These are phyloP conservation scores for Cyberlindnera lachancei DNA, from an alignment of 805 yeast species.

Conservation along the genomic window DNA sequence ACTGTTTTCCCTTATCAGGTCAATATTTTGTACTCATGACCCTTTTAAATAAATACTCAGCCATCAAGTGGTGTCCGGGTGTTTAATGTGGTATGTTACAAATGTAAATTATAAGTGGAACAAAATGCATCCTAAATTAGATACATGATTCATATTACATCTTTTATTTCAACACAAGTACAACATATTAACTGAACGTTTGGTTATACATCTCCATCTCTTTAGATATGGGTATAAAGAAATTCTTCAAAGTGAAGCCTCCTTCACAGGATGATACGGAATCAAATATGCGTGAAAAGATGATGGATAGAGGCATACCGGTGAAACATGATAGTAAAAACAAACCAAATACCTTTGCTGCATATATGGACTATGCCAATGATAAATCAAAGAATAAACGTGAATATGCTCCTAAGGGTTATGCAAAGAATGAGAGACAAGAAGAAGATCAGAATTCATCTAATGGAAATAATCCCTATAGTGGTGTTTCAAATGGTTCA, in stretches of 20 bases:
- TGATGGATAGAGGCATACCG: conserved; percentile 36
- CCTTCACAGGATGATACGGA: conserved; percentile 38
- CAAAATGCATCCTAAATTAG: no score
- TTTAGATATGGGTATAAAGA: conserved; percentile 38
- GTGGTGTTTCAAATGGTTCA: conserved; percentile 2
- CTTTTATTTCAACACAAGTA: no score
- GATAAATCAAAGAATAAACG: conserved; percentile 27
- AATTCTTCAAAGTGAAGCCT: conserved; percentile 36
- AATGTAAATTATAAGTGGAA: no score
- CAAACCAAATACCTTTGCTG: conserved; percentile 36
- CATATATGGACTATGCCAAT: conserved; percentile 40
- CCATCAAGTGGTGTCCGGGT: no score
- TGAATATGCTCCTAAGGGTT: conserved; percentile 33
- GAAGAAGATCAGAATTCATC: conserved; percentile 2
- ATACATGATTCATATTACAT: no score
- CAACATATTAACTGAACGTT: no score
- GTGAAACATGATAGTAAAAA: conserved; percentile 26
- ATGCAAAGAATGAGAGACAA: conserved; percentile 21
- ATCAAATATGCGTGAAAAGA: conserved; percentile 32
- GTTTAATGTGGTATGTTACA: no score
- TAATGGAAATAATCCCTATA: conserved; percentile 11
- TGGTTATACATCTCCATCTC: no score
- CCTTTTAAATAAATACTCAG: no score
- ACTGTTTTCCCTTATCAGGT: no score
- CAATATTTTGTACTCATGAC: no score